Conservation (phyloP, 2,329 filamentous ascomycete species). For the Fusarium robinianum region DNA sequence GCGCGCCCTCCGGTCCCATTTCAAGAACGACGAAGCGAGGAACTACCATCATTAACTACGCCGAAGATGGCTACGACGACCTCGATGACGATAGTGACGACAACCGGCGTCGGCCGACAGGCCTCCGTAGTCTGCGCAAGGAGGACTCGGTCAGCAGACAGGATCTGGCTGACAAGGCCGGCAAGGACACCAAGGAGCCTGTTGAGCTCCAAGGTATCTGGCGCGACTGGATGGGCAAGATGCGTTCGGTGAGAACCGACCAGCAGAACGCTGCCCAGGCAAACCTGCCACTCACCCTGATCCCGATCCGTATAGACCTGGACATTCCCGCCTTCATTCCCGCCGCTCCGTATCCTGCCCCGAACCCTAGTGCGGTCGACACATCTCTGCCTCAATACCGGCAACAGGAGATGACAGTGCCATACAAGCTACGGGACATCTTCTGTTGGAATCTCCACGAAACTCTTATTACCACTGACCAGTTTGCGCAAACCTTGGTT, state of each 20-base stretch:
- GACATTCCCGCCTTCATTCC: constrained; percentile 82
- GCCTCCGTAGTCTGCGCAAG: constrained; percentile 78
- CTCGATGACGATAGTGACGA: constrained; percentile 74
- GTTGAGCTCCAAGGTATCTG: constrained; percentile 89
- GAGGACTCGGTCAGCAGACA: constrained; percentile 69
- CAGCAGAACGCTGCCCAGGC: constrained; percentile 68
- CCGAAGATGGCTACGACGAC: constrained; percentile 92
- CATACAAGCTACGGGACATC: constrained; percentile 89
- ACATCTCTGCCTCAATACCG: constrained; percentile 78
- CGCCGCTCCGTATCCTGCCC: constrained; percentile 65
- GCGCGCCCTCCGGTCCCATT: constrained; percentile 65
- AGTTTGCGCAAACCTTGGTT: constrained; percentile 88
- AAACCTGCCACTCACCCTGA: constrained; percentile 82
- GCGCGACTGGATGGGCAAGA: constrained; percentile 92
- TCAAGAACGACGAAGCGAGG: constrained; percentile 95
- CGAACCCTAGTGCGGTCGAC: constrained; percentile 67
- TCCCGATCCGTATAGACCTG: constrained; percentile 95
- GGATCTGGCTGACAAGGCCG: constrained; percentile 74
- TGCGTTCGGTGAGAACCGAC: constrained; percentile 58
- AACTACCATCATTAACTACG: constrained; percentile 96
- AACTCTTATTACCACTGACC: constrained; percentile 88
- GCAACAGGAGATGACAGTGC: constrained; percentile 75
- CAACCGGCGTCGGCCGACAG: constrained; percentile 76
- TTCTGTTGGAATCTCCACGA: constrained; percentile 99
- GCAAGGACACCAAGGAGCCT: constrained; percentile 78